Evolutionary conservation across 2,329 filamentous ascomycete genomes (phyloP), one percentile per base, ranked within the genome.

Genomic region (Penicillium aurantiogriseum): DNA sequence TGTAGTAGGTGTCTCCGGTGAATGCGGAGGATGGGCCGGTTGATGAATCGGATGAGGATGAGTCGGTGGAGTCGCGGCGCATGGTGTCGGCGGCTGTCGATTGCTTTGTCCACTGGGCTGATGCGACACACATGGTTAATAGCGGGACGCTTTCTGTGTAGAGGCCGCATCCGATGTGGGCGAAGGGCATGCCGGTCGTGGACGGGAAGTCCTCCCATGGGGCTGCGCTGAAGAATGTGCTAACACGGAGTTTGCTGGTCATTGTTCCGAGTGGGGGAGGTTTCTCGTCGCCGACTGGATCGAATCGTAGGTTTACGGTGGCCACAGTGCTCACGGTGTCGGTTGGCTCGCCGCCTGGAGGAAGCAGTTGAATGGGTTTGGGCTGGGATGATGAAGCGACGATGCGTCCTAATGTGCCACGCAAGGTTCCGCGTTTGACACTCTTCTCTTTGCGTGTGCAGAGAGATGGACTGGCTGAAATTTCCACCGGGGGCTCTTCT

Each of bases 381-480:
- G 86, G 86, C 63, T 88, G 86, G 2, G 77, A 72, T 0, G 85
- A 81, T 55, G 83, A 79, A 47, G 84, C 82, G 13, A 81, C 79
- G 25, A 89, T 64, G 3, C 80, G 81, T 15, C 86, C 86, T 4
- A 84, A 72, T 65, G 82, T 85, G 72, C 81, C 72, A 21, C 77
- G 69, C 64, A 87, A 81, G 62, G 88, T 81, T 3, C 85, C 84
- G 63, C 85, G 87, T 62, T 78, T 82, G 56, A 88, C 79, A 15
- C 74, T 77, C 72, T 86, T 88, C 67, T 86, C 84, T 64, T 80
- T 80, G 43, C 81, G 81, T 39, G 83, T 70, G 51, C 77, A 76
- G 68, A 85, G 87, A 38, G 75, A 69, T 35, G 76, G 76, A 27
- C 76, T 69, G 13, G 81, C 79, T 21, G 79, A 71, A 48, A 81